Evolutionary conservation across 1,139 yeast genomes (phyloP).

Genomic region (Geotrichum klebahnii): DNA sequence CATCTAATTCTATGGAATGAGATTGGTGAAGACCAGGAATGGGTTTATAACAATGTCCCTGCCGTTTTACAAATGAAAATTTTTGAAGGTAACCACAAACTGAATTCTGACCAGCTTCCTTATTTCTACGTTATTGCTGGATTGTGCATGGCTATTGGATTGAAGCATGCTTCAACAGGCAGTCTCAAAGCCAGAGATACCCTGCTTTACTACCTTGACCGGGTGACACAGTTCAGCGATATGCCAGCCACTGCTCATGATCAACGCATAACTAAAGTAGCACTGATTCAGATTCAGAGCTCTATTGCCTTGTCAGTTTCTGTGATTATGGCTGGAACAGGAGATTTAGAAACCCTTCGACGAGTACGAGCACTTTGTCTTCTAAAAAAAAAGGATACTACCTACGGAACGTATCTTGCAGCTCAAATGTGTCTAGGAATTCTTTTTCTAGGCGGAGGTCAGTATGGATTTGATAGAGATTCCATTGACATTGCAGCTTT

Average conservation of each 20-base stretch:
- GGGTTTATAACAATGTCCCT: slow-evolving; percentile 64
- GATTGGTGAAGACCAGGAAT: slow-evolving; percentile 50
- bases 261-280: slow-evolving; percentile 53
- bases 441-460: slow-evolving; percentile 88
- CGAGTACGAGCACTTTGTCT: slow-evolving; percentile 68
- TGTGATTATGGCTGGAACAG: slow-evolving; percentile 84
- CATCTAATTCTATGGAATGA: slow-evolving; percentile 76
- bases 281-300: slow-evolving; percentile 57
- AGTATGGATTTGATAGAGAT: slow-evolving; percentile 66
- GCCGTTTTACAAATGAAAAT: slow-evolving; percentile 32
- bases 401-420: slow-evolving; percentile 74
- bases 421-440: slow-evolving; percentile 82
- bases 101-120: slow-evolving; percentile 63
- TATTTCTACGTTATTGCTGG: slow-evolving; percentile 73
- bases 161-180: slow-evolving; percentile 71
- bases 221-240: slow-evolving; percentile 52
- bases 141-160: slow-evolving; percentile 65
- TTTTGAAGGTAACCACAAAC: slow-evolving; percentile 31
- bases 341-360: slow-evolving; percentile 74
- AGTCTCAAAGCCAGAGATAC: slow-evolving; percentile 54
- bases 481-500: slow-evolving; percentile 70
- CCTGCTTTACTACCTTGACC: slow-evolving; percentile 60
- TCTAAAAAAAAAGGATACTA: slow-evolving; percentile 46
- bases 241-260: slow-evolving; percentile 51
- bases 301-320: slow-evolving; percentile 62